Base-by-base conservation (phyloP, 345 rosid species). In the Firmiana major region DNA sequence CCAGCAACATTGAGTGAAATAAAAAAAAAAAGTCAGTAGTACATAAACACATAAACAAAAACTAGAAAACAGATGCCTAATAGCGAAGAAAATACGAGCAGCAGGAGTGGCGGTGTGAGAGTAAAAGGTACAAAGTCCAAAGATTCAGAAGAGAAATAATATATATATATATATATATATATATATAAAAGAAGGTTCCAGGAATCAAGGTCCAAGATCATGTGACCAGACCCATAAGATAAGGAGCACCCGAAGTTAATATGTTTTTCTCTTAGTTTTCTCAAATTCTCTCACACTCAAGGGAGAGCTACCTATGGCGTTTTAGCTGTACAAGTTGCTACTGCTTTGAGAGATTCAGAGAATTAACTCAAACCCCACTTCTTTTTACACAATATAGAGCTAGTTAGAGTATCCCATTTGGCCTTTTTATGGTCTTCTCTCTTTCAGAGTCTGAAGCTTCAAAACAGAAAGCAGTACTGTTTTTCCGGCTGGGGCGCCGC, bases 201-300 rank as follows among this genome's bases (percentile, higher is more conserved):
- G 82, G 94, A 92, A 94, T 94, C 94, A 94, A 88, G 94, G 97
- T 95, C 84, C 89, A 87, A 81, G 84, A 76, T 87, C 87, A 81
- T 87, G 92, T 89, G 90, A 86, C 74, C 63, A 75, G 80, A 84
- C 93, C 89, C 89, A 78, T 76, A 82, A 88, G 77, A 85, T 72
- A 68, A 82, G 86, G 79, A 65, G 63, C 69, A 68, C 19, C 53
- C n/a, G 24, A 11, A 67, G 55, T 26, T 67, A 34, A 55, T 48
- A 51, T 0, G 9, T 0, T 51, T 63, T 48, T 77, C 73, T 79
- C 83, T 34, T 26, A 19, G 5, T 6, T 38, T n/a, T 71, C 63
- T 71, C 48, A 34, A 71, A 53, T 54, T 71, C 75, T 71, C 75
- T 10, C 19, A 19, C 0, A 51, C 64, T 60, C 64, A 60, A 60